phyloP scores from a whole-genome alignment of 2,329 filamentous ascomycete species.

The Cytospora leucostoma region DNA sequence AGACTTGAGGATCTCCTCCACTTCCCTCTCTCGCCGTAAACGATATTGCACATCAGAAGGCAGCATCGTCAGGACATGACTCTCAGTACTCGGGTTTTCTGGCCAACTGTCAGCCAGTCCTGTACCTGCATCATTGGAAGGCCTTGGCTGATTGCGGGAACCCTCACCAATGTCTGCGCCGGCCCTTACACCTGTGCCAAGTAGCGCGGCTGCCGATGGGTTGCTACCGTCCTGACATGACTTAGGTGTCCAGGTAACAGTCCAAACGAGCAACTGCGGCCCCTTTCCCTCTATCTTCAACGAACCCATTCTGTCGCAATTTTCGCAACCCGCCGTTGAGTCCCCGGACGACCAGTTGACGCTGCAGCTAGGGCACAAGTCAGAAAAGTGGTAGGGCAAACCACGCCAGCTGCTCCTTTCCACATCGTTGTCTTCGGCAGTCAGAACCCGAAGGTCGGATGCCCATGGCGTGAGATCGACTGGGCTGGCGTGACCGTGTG shows the following conservation, averaged over 20 bases:
- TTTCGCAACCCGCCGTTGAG: background rate
- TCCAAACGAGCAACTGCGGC: constrained; percentile 16
- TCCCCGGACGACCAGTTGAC: background rate
- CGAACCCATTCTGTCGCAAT: background rate
- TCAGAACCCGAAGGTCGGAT: background rate
- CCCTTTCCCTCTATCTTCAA: constrained; percentile 1
- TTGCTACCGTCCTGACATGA: too few relatives aligned
- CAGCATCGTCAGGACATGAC: background rate
- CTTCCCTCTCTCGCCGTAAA: background rate
- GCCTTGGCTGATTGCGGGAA: background rate
- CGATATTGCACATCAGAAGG: constrained; percentile 3
- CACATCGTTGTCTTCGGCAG: constrained; percentile 1
- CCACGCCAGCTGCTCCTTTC: constrained; percentile 11
- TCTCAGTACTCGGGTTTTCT: background rate
- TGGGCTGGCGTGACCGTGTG: background rate
- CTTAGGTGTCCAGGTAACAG: constrained; percentile 8
- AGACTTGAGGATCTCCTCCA: background rate
- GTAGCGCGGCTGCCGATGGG: background rate
- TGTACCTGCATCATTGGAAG: background rate
- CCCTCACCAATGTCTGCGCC: background rate
- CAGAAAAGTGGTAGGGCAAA: constrained; percentile 5
- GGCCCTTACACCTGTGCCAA: too few relatives aligned
- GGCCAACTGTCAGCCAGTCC: background rate
- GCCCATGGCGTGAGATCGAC: constrained; percentile 6
- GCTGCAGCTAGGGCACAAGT: background rate